Percentiles rank a stretch among this genome's conserved stretches.
Evolutionary conservation across 768 basidiomycete genomes (phyloP).

Genomic region (Auricularia cornea): DNA sequence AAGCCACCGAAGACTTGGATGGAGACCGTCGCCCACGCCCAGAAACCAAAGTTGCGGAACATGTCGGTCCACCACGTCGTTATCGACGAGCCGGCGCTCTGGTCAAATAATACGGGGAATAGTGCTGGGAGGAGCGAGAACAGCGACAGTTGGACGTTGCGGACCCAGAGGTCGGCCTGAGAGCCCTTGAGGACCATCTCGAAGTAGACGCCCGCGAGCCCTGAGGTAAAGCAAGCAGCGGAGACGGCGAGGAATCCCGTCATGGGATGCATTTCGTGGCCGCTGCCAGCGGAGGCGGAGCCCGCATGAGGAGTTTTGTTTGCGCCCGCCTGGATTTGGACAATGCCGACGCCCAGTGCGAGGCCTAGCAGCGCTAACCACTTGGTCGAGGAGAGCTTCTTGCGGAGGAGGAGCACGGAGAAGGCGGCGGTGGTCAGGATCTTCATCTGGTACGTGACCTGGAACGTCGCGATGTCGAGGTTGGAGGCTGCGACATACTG

Average conservation of each 20-base stretch:
- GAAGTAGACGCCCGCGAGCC: constrained; percentile 95
- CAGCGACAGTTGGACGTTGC: constrained; percentile 91
- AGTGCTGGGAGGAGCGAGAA: constrained; percentile 90
- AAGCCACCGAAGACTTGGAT: constrained; percentile 90
- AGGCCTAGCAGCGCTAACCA: constrained; percentile 83
- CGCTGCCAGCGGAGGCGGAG: constrained; percentile 17
- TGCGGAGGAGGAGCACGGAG: constrained; percentile 73
- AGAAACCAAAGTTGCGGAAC: constrained; percentile 79
- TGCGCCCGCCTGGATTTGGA: constrained; percentile 73
- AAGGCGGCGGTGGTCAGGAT: constrained; percentile 90
- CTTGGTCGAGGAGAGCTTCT: constrained; percentile 61
- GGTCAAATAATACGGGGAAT: constrained; percentile 56
- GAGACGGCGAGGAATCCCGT: constrained; percentile 87
- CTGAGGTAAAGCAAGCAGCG: constrained; percentile 89
- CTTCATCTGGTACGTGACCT: constrained; percentile 97
- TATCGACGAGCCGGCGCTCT: constrained; percentile 18
- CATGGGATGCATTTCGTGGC: constrained; percentile 65
- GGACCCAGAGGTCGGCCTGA: constrained; percentile 86
- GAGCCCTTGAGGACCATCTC: constrained; percentile 95
- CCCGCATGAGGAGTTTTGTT: constrained; percentile 16
- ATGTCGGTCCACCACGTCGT: constrained; percentile 29
- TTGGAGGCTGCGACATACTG: constrained; percentile 94
- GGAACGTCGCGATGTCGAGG: constrained; percentile 91
- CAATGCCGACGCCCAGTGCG: constrained; percentile 81
- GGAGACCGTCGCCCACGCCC: constrained; percentile 86